Evolutionary conservation across 208 protist species (phyloP).

Genomic region (Wallacemonas sp.): DNA sequence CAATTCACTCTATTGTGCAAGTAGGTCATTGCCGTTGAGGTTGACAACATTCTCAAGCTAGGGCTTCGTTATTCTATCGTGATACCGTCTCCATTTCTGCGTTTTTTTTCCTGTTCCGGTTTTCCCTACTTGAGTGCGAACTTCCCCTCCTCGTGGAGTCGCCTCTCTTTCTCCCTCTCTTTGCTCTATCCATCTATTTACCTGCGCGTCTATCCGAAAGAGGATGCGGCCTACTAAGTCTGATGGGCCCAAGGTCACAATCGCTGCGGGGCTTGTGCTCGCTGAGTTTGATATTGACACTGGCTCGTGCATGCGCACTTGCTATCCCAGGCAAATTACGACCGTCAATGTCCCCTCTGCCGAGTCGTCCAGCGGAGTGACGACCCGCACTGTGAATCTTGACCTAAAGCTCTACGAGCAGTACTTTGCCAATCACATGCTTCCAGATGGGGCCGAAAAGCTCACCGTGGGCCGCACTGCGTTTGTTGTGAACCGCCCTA

Average conservation of each 20-base stretch:
- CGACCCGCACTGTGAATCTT: conserved; percentile 5
- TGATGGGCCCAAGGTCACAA: neutral
- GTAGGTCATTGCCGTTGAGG: too few relatives aligned
- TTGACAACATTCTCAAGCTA: too few relatives aligned
- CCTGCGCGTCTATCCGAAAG: neutral
- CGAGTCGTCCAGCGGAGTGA: neutral
- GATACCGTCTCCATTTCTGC: conserved; percentile 3
- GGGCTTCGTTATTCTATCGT: too few relatives aligned
- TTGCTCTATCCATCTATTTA: neutral
- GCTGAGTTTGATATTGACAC: conserved; percentile 85
- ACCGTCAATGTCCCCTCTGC: conserved; percentile 1
- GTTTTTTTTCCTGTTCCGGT: conserved; percentile 10
- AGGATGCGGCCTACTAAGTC: neutral
- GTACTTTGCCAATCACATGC: conserved; percentile 79
- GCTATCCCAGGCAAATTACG: conserved; percentile 29
- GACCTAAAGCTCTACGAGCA: conserved; percentile 35
- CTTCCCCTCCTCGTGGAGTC: too few relatives aligned
- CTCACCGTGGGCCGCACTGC: conserved; percentile 50
- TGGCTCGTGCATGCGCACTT: conserved; percentile 58
- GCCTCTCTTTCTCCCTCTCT: neutral
- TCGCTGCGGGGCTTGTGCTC: conserved; percentile 47
- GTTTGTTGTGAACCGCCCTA: conserved; percentile 67
- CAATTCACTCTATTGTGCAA: too few relatives aligned
- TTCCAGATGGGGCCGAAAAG: conserved; percentile 80
- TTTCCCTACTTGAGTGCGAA: conserved; percentile 10